These are phyloP conservation scores for Aspergillus brunneoviolaceus DNA, from an alignment of 2,329 filamentous ascomycete species.

Conservation along the genomic window DNA sequence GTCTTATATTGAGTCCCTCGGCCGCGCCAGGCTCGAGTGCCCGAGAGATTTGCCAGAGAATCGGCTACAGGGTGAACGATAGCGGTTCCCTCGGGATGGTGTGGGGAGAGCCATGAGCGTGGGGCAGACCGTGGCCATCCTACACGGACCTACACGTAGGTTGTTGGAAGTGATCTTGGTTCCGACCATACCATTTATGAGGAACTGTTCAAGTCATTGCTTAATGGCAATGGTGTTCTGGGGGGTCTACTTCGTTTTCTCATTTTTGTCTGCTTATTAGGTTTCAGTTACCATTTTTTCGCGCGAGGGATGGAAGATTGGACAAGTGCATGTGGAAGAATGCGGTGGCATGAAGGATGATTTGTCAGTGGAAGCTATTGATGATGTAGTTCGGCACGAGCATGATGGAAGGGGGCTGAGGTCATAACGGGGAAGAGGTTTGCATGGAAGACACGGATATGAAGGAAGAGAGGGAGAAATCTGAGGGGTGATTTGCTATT, in stretches of 20 bases:
- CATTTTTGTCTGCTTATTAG: slow-evolving; percentile 13
- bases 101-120: slow-evolving; percentile 1
- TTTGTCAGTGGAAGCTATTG: neutral
- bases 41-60: slow-evolving; percentile 2
- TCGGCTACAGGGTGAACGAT: slow-evolving; percentile 3
- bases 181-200: slow-evolving; percentile 1
- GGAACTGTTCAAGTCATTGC: slow-evolving; percentile 3
- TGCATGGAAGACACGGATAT: neutral
- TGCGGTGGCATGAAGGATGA: neutral
- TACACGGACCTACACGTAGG: slow-evolving; percentile 7
- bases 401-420: neutral
- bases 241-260: slow-evolving; percentile 12
- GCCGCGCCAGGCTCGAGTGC: slow-evolving; percentile 6
- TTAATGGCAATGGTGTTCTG: slow-evolving; percentile 6
- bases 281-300: slow-evolving; percentile 9
- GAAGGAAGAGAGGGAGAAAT: neutral
- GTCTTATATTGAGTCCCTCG: slow-evolving; percentile 6
- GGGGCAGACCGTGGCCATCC: slow-evolving; percentile 1
- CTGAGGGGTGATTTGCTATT: neutral
- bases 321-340: neutral
- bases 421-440: neutral
- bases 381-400: neutral
- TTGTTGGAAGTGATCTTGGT: slow-evolving; percentile 9
- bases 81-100: neutral
- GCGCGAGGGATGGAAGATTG: neutral